A percentile compares a stretch with the other conserved stretches of the same genome.
Conservation (phyloP, 495 filamentous ascomycete species). For the Tetracladium setigerum region DNA sequence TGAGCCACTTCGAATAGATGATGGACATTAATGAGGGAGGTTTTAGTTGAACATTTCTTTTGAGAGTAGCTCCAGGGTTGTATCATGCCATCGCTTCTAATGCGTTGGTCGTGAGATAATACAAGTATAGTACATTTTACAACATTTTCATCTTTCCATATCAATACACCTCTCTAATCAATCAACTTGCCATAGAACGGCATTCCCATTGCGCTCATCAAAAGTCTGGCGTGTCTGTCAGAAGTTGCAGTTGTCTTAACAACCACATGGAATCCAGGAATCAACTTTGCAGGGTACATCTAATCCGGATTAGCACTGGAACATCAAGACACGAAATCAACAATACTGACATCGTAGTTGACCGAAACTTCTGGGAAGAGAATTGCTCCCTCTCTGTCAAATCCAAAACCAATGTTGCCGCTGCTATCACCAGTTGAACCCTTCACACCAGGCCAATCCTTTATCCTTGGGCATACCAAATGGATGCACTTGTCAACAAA, state of each 20-base stretch:
- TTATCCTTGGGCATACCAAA: slow-evolving; percentile 86
- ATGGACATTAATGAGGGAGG: no score
- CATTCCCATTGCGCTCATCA: slow-evolving; percentile 73
- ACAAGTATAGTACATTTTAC: no score
- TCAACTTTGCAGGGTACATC: slow-evolving; percentile 84
- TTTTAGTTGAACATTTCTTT: no score
- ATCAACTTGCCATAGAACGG: slow-evolving; percentile 74
- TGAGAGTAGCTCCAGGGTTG: no score
- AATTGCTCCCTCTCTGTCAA: slow-evolving; percentile 61
- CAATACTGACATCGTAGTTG: slow-evolving; percentile 76
- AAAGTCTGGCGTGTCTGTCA: slow-evolving; percentile 81
- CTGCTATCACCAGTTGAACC: slow-evolving; percentile 72
- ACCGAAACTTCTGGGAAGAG: slow-evolving; percentile 89
- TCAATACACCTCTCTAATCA: slow-evolving; percentile 27
- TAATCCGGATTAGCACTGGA: slow-evolving; percentile 19
- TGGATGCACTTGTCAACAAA: slow-evolving; percentile 82
- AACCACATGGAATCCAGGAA: slow-evolving; percentile 81
- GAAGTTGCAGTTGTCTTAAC: slow-evolving; percentile 83
- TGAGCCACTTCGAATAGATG: no score
- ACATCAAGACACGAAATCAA: slow-evolving; percentile 1
- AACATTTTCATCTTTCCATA: no score
- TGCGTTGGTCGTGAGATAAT: no score
- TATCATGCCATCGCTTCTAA: no score
- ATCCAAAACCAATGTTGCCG: slow-evolving; percentile 80
- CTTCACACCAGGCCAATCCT: slow-evolving; percentile 82